phyloP scores from a whole-genome alignment of 1,139 yeast species.

The Saccharomyces uvarum region DNA sequence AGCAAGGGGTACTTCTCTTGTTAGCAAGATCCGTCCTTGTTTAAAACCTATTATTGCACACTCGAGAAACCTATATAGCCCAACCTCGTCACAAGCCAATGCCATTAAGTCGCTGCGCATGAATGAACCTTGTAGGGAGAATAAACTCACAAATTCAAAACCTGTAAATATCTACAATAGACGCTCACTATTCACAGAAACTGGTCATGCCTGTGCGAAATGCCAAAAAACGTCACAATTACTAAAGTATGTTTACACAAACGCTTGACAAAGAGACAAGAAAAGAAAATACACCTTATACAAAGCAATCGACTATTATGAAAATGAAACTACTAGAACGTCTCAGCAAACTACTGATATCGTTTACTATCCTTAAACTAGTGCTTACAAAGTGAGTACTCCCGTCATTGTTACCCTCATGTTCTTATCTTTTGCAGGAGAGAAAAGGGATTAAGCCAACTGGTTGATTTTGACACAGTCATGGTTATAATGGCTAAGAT shows the following conservation, averaged over 20 bases:
- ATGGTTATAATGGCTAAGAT: not conserved
- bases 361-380: not conserved
- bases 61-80: not conserved
- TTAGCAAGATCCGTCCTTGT: not conserved
- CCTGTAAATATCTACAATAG: not conserved
- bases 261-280: slow-evolving; percentile 10
- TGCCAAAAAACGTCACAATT: slow-evolving; percentile 9
- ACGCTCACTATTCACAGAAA: slow-evolving; percentile 9
- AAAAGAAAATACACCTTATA: not conserved
- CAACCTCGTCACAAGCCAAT: not conserved
- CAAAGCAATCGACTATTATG: not conserved
- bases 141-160: not conserved
- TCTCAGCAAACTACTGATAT: not conserved
- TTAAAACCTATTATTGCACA: not conserved
- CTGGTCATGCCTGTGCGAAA: slow-evolving; percentile 13
- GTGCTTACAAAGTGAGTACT: not conserved
- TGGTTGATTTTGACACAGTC: not conserved
- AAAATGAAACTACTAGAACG: not conserved
- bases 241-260: slow-evolving; percentile 1
- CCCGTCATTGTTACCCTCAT: not conserved
- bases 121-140: not conserved
- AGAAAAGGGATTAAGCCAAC: not conserved
- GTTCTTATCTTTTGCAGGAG: not conserved
- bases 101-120: not conserved
- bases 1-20: not conserved